Base-by-base conservation (phyloP, 305 asterid species). In the Fraxinus nigra region DNA sequence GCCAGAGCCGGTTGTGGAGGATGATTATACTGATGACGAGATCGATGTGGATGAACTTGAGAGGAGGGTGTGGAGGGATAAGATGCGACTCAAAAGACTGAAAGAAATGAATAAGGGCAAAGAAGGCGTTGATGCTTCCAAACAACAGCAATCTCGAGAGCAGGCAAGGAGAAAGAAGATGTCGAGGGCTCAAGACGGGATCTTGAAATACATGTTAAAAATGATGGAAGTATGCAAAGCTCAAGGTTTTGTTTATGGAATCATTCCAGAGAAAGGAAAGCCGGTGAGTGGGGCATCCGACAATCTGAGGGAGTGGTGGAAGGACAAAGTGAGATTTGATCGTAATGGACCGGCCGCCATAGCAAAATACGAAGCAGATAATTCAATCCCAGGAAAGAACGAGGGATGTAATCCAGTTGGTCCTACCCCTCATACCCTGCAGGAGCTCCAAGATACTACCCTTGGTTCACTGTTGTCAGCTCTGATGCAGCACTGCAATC, bases 191-290 rank as follows among this genome's bases (percentile, higher is more conserved):
- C 97, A 93, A 35, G 97, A 93, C 3, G 97, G 97, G 86, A 93
- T 93, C 89, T 80, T 92, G 88, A 92, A 92, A 83, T 92, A 91
- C 90, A 92, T 92, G 97, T 78, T 92, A 83, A 92, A 92, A 59
- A 92, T 92, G 97, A 92, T 92, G 97, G 97, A 92, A 48, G 97
- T 91, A 2, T 92, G 97, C 82, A 91, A 92, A 56, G 97, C 97
- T 9, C 97, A 92, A 56, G 97, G 97, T 1, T 92, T 92, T 32
- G 96, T 92, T 5, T 92, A 90, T 7, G 97, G 97, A 5, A 92
- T 92, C 63, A 92, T 92, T 3, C 97, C 95, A 0, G 97, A 92
- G 87, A 92, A 92, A 28, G 97, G 97, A 43, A 92, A 91, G 86
- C 97, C 97, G 0, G 97, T 92, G 43, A 81, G 95, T 7, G 97